Evolutionary conservation across 495 filamentous ascomycete species (phyloP).

Genomic region (Xylaria venustula): DNA sequence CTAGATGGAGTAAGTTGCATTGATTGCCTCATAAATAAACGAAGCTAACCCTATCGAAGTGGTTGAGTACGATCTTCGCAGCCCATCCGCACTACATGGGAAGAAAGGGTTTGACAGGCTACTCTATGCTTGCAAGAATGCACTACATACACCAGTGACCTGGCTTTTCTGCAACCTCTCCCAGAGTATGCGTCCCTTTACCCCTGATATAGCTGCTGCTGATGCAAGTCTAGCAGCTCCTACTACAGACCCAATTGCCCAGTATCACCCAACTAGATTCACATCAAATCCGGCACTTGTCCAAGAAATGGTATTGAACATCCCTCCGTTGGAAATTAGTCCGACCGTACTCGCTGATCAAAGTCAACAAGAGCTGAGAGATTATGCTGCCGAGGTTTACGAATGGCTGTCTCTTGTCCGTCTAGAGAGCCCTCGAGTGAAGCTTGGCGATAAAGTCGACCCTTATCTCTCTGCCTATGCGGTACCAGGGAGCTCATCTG

Average conservation of each 20-base stretch:
- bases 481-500: conserved; percentile 49
- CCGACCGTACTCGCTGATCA: conserved; percentile 33
- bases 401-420: conserved; percentile 83
- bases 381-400: conserved; percentile 62
- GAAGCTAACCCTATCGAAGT: conserved; percentile 45
- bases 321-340: conserved; percentile 51
- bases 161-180: conserved; percentile 80
- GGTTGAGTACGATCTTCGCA: conserved; percentile 77
- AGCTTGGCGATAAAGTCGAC: conserved; percentile 67
- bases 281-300: conserved; percentile 31
- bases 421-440: conserved; percentile 70
- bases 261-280: conserved; percentile 53
- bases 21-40: neutral
- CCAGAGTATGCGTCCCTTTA: conserved; percentile 29
- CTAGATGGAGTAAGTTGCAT: conserved; percentile 45
- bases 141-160: conserved; percentile 64
- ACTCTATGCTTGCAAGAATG: conserved; percentile 80
- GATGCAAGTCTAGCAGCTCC: conserved; percentile 32
- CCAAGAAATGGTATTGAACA: conserved; percentile 34
- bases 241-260: conserved; percentile 49
- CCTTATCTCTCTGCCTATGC: conserved; percentile 78
- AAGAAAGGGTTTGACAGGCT: conserved; percentile 90
- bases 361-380: conserved; percentile 50
- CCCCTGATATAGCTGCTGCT: neutral
- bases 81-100: conserved; percentile 81